Conservation (phyloP, 495 filamentous ascomycete genomes). For the Durotheca rogersii region DNA sequence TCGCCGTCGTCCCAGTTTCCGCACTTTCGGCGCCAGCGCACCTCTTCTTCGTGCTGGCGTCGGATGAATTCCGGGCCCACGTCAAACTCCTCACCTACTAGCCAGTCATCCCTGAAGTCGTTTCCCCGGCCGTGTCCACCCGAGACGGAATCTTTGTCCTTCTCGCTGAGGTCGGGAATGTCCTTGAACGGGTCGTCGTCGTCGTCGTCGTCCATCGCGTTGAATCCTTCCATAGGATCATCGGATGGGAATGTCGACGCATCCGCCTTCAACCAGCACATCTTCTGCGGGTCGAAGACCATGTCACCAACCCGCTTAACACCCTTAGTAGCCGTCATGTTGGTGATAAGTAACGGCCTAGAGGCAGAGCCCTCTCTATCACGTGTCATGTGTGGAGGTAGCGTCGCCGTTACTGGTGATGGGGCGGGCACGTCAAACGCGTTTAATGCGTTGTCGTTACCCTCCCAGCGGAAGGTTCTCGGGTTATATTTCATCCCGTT, state of each 20-base stretch:
- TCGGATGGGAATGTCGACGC: conserved; percentile 44
- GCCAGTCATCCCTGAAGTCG: conserved; percentile 71
- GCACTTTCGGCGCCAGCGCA: conserved; percentile 81
- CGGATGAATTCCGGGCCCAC: conserved; percentile 92
- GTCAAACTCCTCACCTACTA: conserved; percentile 95
- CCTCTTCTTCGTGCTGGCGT: conserved; percentile 86
- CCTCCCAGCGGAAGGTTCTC: conserved; percentile 82
- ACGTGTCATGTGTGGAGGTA: conserved; percentile 50
- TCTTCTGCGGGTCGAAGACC: conserved; percentile 94
- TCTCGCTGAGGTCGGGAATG: conserved; percentile 56
- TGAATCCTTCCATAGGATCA: conserved; percentile 71
- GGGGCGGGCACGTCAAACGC: conserved; percentile 66
- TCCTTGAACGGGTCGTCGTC: conserved; percentile 59
- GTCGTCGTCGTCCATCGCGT: conserved; percentile 67
- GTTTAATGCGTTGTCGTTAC: conserved; percentile 81
- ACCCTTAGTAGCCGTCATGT: conserved; percentile 70
- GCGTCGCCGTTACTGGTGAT: conserved; percentile 48
- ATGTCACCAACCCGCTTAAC: conserved; percentile 92
- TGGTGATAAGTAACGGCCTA: conserved; percentile 90
- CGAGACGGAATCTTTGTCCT: conserved; percentile 47
- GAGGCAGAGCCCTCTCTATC: conserved; percentile 61
- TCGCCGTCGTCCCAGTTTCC: conserved; percentile 66
- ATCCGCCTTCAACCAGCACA: conserved; percentile 87
- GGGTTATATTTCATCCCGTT: conserved; percentile 97
- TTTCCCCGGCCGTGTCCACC: conserved; percentile 42